Evolutionary conservation across 2,329 filamentous ascomycete genomes (phyloP), one percentile per base, ranked within the genome.

Genomic region (Helotiales sp.): DNA sequence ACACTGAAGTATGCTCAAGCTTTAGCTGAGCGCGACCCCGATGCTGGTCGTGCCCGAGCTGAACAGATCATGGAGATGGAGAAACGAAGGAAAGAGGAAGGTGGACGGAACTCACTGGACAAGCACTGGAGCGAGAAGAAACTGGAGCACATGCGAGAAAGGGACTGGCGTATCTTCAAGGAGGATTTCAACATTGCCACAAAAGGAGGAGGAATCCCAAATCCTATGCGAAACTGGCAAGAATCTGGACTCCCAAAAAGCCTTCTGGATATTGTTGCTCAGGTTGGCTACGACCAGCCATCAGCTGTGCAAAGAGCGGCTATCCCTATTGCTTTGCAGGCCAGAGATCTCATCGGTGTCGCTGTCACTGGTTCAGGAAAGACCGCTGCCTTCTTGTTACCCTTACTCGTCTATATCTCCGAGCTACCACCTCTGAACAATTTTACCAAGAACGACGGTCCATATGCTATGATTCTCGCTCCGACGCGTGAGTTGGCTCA

Each of bases 121-220:
- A 93, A 93, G 73, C 92, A 96, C 74, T 99, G 95, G 95, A 92
- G 90, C 55, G 91, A 97, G 71, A 99, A 99, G 84, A 83, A 82
- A 61, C 78, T 98, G 62, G 86, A 90, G 13, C 90, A 96, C 68
- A 99, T 99, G 95, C 90, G 91, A 62, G 93, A 98, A 76, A 83
- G 95, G 72, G 95, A 99, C 75, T 99, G 95, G 95, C 90, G 95
- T 71, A 98, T 99, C 67, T 97, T 99, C 85, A 99, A 98, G 76
- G 95, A 98, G 74, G 93, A 99, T 74, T 98, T 96, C 77, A 96
- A 95, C 67, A 99, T 99, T 71, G 82, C 88, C 38, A 97, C 92
- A 8, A 98, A 96, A 74, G 95, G 95, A 57, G 93, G 93, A 42
- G 82, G 83, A 25, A 91, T 98, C 55, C 95, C 95, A 0, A 93